A percentile compares a stretch with the other conserved stretches of the same genome.
Conservation (phyloP, 306 rosid genomes). For the Prunus campanulata region DNA sequence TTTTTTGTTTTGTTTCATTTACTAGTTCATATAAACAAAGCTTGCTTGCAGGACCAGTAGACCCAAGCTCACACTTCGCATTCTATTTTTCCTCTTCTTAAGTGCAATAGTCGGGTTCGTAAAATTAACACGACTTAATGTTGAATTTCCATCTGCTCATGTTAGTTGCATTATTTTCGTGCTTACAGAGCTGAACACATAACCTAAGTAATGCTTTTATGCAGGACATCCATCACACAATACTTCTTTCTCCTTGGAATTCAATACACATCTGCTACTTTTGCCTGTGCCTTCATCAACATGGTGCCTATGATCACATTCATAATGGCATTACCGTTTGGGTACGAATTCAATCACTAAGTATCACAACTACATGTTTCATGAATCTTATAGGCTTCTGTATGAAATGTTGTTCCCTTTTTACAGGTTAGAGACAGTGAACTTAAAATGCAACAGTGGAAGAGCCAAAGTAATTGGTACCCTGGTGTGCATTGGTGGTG, state of each 20-base stretch:
- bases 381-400: background rate
- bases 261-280: slow-evolving; percentile 87
- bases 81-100: slow-evolving; percentile 70
- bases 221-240: slow-evolving; percentile 79
- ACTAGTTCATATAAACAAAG: slow-evolving; percentile 5
- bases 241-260: slow-evolving; percentile 84
- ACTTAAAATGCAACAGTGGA: slow-evolving; percentile 68
- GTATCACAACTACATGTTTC: background rate
- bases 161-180: background rate
- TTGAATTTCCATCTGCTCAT: background rate
- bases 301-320: slow-evolving; percentile 77
- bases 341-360: slow-evolving; percentile 35
- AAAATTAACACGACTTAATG: background rate
- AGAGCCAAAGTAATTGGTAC: slow-evolving; percentile 75
- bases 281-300: slow-evolving; percentile 81
- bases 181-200: background rate
- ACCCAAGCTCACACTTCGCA: slow-evolving; percentile 55
- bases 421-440: slow-evolving; percentile 65
- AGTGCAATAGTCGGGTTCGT: slow-evolving; percentile 88
- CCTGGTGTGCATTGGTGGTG: slow-evolving; percentile 67
- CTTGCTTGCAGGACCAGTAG: slow-evolving; percentile 58
- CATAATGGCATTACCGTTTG: slow-evolving; percentile 75
- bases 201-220: slow-evolving; percentile 7
- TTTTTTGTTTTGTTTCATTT: too few relatives aligned
- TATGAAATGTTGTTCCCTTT: background rate